Base-by-base conservation (phyloP, 2,329 filamentous ascomycete genomes). In the Alternaria novae-zelandiae region DNA sequence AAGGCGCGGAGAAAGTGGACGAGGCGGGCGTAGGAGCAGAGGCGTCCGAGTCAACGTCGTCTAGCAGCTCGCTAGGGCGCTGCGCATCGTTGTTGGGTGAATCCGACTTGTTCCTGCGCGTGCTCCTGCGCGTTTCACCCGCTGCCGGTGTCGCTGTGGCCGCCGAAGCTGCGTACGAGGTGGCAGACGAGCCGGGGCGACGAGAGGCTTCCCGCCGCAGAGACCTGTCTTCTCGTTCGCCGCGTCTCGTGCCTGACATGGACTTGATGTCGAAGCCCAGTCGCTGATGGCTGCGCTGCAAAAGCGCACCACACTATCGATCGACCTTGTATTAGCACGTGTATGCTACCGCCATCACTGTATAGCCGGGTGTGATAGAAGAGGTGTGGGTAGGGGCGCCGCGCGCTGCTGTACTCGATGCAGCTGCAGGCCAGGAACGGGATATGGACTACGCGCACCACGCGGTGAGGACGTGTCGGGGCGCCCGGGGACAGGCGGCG, bases 251-350 rank as follows among this genome's bases (percentile, higher is more conserved):
- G 68, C 83, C 81, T 59, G 86, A 80, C 68, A 88, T 89, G 74
- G 88, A 87, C 72, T 92, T 91, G 77, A 91, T 92, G 53, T 67
- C 57, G 79, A 90, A 89, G 72, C 91, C 91, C 82, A 94, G 94
- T 83, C 94, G 83, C 91, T 62, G 91, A 86, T 63, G 94, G 94
- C 83, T 90, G 90, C 84, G 91, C 90, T 81, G 85, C 85, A 66
- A 87, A 86, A 80, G 90, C 88, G 85, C 91, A 92, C 89, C 92
- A 92, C 91, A 92, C 92, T 83, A 84, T 89, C 85, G 69, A 61
- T 66, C 49, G 64, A 58, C 61, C 51, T 63, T 63, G 25, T 17
- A 45, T 68, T 67, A 77, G 68, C 72, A 74, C 64, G 47, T 47
- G 41, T 57, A 61, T 65, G 64, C 70, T 60, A 65, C 61, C 69